Conservation (phyloP, 768 basidiomycete species). For the Lactarius deliciosus region DNA sequence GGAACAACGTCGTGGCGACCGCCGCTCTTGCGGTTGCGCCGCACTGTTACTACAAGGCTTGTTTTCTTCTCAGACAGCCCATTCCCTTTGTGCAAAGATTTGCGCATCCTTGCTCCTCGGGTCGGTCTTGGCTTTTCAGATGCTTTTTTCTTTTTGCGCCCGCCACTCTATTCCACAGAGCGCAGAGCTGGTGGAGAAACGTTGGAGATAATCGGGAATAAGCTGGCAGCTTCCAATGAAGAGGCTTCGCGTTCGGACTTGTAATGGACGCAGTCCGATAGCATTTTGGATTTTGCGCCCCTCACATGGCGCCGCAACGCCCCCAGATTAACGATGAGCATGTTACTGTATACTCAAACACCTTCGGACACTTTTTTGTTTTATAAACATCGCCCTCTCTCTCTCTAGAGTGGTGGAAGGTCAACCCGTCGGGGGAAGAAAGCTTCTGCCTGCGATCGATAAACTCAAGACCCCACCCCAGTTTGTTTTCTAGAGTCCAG, state of each 20-base stretch:
- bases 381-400: background rate
- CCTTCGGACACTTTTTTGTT: background rate
- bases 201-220: background rate
- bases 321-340: background rate
- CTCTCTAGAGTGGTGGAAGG: background rate
- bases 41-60: background rate
- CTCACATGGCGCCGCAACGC: background rate
- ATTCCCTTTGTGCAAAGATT: background rate
- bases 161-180: background rate
- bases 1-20: background rate
- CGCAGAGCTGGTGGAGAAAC: background rate
- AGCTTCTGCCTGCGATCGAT: background rate
- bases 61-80: background rate
- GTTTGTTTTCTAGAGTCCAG: background rate
- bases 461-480: background rate
- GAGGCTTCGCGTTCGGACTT: background rate
- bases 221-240: constrained; percentile 5
- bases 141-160: background rate
- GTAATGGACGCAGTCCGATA: background rate
- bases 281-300: background rate
- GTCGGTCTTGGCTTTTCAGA: background rate
- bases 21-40: background rate
- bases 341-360: background rate
- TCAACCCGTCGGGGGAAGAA: background rate
- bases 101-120: background rate